Evolutionary conservation across 129 eudicot species (phyloP).

Genomic region (Arctium minus): DNA sequence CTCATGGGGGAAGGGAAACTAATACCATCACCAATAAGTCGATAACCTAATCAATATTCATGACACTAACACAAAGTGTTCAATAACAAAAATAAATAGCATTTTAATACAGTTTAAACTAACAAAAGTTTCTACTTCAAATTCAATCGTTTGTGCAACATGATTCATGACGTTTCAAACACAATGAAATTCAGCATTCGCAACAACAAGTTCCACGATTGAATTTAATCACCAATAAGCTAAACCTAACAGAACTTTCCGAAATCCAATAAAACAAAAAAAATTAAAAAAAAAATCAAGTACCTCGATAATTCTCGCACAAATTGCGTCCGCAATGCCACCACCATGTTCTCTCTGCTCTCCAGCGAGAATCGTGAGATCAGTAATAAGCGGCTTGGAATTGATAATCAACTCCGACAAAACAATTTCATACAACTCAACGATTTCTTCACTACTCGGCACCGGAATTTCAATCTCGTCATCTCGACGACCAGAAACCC

Average conservation of each 20-base stretch:
- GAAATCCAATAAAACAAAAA: not conserved
- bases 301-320: constrained; percentile 84
- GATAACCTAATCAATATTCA: not conserved
- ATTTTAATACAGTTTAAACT: not conserved
- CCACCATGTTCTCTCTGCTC: constrained; percentile 65
- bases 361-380: constrained; percentile 90
- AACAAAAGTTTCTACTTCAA: not conserved
- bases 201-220: not conserved
- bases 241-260: not conserved
- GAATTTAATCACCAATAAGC: not conserved
- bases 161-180: not conserved
- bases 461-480: constrained; percentile 29
- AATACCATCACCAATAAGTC: not conserved
- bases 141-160: not conserved
- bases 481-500: constrained; percentile 41
- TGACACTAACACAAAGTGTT: not conserved
- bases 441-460: constrained; percentile 51
- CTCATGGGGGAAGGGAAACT: not conserved
- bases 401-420: constrained; percentile 62
- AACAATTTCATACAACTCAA: constrained; percentile 53
- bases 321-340: constrained; percentile 83
- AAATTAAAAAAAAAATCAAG: not conserved
- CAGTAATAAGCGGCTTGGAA: constrained; percentile 91
- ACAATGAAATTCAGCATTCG: not conserved
- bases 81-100: not conserved